A percentile compares a stretch with the other conserved stretches of the same genome.
Conservation (phyloP, 208 protist species). For the Wallacemonas sp. region DNA sequence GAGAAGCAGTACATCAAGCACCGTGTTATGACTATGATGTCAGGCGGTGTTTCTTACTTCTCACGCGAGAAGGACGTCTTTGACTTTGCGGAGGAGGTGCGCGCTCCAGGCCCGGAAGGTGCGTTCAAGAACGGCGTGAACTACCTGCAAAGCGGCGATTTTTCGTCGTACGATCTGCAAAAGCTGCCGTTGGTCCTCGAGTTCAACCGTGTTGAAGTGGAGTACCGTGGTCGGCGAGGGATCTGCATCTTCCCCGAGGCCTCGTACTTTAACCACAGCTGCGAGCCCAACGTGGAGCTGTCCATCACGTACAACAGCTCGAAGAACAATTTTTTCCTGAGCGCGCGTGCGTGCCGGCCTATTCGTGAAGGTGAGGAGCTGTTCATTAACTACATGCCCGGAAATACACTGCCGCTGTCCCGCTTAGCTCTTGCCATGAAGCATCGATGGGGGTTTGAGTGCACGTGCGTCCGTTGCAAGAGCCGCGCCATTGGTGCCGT, state of each 20-base stretch:
- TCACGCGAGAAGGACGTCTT: conserved; percentile 85
- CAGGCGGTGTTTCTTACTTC: conserved; percentile 84
- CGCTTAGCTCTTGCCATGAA: conserved; percentile 79
- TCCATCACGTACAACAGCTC: conserved; percentile 71
- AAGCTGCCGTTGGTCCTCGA: conserved; percentile 83
- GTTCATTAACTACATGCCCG: conserved; percentile 87
- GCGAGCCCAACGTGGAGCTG: conserved; percentile 82
- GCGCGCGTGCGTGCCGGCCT: conserved; percentile 65
- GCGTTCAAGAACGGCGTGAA: conserved; percentile 66
- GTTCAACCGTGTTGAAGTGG: conserved; percentile 87
- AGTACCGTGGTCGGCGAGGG: conserved; percentile 75
- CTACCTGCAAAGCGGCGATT: conserved; percentile 72
- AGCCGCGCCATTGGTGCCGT: conserved; percentile 72
- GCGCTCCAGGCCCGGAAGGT: conserved; percentile 51
- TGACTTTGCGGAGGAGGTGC: conserved; percentile 82
- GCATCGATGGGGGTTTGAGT: conserved; percentile 86
- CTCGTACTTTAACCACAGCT: conserved; percentile 86
- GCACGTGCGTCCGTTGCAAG: conserved; percentile 78
- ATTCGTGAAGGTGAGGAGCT: conserved; percentile 81
- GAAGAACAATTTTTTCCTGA: conserved; percentile 78
- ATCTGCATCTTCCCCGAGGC: conserved; percentile 85
- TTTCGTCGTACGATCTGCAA: conserved; percentile 84
- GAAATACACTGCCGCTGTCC: conserved; percentile 74
- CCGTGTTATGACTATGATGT: conserved; percentile 79
- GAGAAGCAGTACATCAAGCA: conserved; percentile 77